Evolutionary conservation across 257 asterid species (phyloP).

Genomic region (Jacaranda copaia): DNA sequence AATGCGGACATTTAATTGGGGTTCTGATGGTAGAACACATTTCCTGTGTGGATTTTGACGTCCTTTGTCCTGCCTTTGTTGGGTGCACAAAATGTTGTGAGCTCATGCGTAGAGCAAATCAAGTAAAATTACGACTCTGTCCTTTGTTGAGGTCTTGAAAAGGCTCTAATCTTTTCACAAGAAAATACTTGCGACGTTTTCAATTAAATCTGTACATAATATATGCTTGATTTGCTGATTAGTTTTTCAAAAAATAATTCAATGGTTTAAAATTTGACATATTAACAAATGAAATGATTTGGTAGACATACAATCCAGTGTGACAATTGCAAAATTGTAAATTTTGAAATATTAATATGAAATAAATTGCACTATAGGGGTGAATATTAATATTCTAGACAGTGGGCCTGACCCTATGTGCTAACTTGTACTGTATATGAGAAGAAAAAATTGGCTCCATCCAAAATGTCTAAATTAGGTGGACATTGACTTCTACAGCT

Average conservation of each 20-base stretch:
- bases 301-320: neutral
- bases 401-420: neutral
- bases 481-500: neutral
- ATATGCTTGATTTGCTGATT: too few relatives aligned
- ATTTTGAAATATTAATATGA: neutral
- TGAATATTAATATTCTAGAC: neutral
- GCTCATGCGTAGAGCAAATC: neutral
- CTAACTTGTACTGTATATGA: neutral
- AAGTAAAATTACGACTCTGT: conserved; percentile 27
- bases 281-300: neutral
- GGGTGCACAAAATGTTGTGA: conserved; percentile 26
- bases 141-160: conserved; percentile 9
- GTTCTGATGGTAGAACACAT: conserved; percentile 31
- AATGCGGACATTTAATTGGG: conserved; percentile 12
- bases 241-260: neutral
- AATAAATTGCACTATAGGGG: neutral
- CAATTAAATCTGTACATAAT: neutral
- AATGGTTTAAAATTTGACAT: neutral
- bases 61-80: conserved; percentile 25
- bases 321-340: neutral
- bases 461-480: neutral
- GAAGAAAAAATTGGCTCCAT: neutral
- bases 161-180: neutral
- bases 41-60: conserved; percentile 19
- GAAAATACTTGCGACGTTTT: neutral